A percentile compares a stretch with the other conserved stretches of the same genome.
These are phyloP conservation scores for Globisporangium ultimum DNA, from an alignment of 352 stramenopile species.

Conservation along the genomic window DNA sequence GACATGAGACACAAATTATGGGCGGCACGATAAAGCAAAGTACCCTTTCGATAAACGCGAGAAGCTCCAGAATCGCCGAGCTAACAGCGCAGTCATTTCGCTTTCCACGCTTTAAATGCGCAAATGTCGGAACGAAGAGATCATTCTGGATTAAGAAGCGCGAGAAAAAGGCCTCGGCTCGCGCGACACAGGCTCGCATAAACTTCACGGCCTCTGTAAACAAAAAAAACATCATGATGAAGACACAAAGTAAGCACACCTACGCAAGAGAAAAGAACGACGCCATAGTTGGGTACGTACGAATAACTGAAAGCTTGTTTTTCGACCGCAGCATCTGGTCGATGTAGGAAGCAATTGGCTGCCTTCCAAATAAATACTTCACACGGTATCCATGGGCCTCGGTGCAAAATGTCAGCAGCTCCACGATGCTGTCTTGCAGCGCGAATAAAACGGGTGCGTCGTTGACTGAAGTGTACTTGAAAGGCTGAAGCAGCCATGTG, in stretches of 20 bases:
- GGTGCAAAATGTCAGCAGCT: constrained; percentile 84
- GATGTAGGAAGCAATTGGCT: constrained; percentile 69
- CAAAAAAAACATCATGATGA: not conserved
- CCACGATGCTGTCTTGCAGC: constrained; percentile 79
- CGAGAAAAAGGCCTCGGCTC: constrained; percentile 80
- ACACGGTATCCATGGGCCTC: constrained; percentile 82
- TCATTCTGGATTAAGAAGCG: constrained; percentile 77
- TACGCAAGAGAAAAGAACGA: not conserved
- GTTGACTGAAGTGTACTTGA: constrained; percentile 61
- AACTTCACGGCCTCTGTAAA: constrained; percentile 74
- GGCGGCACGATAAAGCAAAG: not conserved
- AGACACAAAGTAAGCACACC: not conserved
- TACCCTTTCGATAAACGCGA: constrained; percentile 79
- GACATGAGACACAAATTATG: not conserved
- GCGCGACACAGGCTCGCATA: constrained; percentile 63
- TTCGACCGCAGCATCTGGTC: constrained; percentile 75
- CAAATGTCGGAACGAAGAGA: constrained; percentile 55
- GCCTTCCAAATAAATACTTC: constrained; percentile 83
- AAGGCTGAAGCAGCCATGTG: constrained; percentile 75
- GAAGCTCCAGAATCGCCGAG: constrained; percentile 70
- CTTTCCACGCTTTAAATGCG: constrained; percentile 46
- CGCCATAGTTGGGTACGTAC: constrained; percentile 29
- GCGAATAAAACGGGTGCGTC: constrained; percentile 56
- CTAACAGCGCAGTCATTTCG: constrained; percentile 55
- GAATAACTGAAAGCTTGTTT: constrained; percentile 84